These are phyloP conservation scores for Camptophora hylomeconis DNA, from an alignment of 2,329 filamentous ascomycete genomes.

Conservation along the genomic window DNA sequence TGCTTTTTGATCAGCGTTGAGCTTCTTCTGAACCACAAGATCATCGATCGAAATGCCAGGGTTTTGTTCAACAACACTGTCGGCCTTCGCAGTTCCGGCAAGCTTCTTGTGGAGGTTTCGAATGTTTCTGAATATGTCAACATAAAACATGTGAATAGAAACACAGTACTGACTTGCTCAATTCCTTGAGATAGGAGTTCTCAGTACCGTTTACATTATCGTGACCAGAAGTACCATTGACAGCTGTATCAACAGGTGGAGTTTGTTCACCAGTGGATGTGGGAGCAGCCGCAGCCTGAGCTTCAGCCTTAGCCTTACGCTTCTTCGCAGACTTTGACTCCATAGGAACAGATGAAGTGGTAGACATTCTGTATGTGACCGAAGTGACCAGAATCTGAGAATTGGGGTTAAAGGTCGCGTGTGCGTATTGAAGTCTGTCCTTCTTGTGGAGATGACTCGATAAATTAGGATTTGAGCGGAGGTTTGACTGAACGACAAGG, in stretches of 20 bases:
- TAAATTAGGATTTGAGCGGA: too few relatives aligned
- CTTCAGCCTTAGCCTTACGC: conserved; percentile 39
- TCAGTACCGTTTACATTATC: conserved; percentile 52
- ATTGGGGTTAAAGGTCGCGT: too few relatives aligned
- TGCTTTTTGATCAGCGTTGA: conserved; percentile 53
- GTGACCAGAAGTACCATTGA: conserved; percentile 27
- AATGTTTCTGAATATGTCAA: conserved; percentile 51
- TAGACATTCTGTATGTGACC: too few relatives aligned
- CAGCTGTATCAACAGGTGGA: conserved; percentile 14
- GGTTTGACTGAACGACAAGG: too few relatives aligned
- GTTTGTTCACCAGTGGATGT: conserved; percentile 31
- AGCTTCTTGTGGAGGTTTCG: conserved; percentile 93
- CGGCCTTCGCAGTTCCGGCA: conserved; percentile 48
- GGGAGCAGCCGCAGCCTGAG: conserved; percentile 37
- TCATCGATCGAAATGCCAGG: conserved; percentile 47
- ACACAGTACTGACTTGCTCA: conserved; percentile 50
- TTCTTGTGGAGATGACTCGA: too few relatives aligned
- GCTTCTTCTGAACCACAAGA: conserved; percentile 48
- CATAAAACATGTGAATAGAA: conserved; percentile 2
- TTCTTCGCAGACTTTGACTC: conserved; percentile 56
- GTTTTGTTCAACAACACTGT: conserved; percentile 47
- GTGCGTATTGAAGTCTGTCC: too few relatives aligned
- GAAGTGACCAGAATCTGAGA: too few relatives aligned
- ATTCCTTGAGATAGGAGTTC: conserved; percentile 70
- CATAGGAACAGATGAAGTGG: conserved; percentile 8